Conservation (phyloP, 495 filamentous ascomycete species). For the Talaromyces nanjingensis region DNA sequence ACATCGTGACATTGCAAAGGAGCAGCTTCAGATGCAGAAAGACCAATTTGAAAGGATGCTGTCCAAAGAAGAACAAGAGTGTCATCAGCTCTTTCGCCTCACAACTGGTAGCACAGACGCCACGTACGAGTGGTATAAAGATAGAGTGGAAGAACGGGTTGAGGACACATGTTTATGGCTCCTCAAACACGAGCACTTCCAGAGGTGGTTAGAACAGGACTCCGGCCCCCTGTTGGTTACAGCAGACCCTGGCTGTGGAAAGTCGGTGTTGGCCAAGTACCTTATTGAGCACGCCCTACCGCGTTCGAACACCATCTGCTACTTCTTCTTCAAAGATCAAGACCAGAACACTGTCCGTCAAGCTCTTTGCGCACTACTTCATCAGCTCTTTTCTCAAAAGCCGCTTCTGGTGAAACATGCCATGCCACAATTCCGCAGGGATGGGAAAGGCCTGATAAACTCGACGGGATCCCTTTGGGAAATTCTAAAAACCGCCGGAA, state of each 20-base stretch:
- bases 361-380: conserved; percentile 30
- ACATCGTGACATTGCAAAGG: background rate
- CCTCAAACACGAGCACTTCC: conserved; percentile 20
- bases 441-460: conserved; percentile 17
- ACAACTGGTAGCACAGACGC: background rate
- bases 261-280: conserved; percentile 28
- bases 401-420: conserved; percentile 11
- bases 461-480: conserved; percentile 31
- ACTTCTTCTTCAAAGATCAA: conserved; percentile 27
- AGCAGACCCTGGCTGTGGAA: conserved; percentile 36
- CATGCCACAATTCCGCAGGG: conserved; percentile 14
- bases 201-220: conserved; percentile 17
- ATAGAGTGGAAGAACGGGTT: background rate
- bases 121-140: background rate
- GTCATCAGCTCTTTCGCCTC: background rate
- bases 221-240: conserved; percentile 33
- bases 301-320: conserved; percentile 19
- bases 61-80: background rate
- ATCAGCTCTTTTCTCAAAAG: conserved; percentile 24
- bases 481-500: conserved; percentile 22
- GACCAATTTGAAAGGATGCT: background rate
- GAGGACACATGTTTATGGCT: conserved; percentile 35
- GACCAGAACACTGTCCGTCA: conserved; percentile 15
- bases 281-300: conserved; percentile 23
- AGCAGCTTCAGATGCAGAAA: too few relatives aligned